Conservation (phyloP, 1,139 yeast genomes). For the Yamadazyma siamensis region DNA sequence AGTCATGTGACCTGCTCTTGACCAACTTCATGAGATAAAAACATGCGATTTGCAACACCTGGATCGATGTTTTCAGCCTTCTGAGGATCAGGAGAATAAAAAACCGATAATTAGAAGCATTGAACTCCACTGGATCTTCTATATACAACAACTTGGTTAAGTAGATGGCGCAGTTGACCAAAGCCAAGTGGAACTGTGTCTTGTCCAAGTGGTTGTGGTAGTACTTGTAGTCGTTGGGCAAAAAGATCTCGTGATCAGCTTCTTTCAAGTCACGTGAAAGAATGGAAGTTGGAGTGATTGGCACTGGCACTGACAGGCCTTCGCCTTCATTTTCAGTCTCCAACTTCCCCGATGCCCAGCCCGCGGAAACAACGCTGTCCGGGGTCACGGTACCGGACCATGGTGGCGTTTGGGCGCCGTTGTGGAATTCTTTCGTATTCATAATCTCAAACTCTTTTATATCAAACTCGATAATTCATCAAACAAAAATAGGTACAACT, state of each 20-base stretch:
- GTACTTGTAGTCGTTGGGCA: slow-evolving; percentile 40
- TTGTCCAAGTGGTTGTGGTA: slow-evolving; percentile 40
- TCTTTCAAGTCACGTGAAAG: slow-evolving; percentile 2
- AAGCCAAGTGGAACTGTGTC: slow-evolving; percentile 38
- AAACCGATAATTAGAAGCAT: slow-evolving; percentile 27
- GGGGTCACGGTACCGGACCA: background rate
- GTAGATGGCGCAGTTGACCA: slow-evolving; percentile 36
- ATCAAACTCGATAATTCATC: background rate
- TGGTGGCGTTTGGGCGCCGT: background rate
- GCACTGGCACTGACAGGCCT: background rate
- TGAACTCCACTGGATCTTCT: slow-evolving; percentile 14
- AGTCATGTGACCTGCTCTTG: slow-evolving; percentile 12
- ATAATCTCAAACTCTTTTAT: background rate
- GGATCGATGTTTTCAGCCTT: slow-evolving; percentile 65
- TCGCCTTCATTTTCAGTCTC: background rate
- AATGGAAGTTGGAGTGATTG: background rate
- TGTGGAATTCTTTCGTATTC: background rate
- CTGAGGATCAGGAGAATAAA: slow-evolving; percentile 65
- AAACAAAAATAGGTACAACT: too few relatives aligned
- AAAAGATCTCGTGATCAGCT: slow-evolving; percentile 7
- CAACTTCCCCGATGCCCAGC: too few relatives aligned
- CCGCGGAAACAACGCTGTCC: too few relatives aligned
- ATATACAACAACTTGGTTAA: slow-evolving; percentile 35
- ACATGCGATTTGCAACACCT: slow-evolving; percentile 63
- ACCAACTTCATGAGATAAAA: slow-evolving; percentile 56